These are phyloP conservation scores for Cyanidioschyzon merolae DNA, from an alignment of 23 red algal genomes.

Conservation along the genomic window DNA sequence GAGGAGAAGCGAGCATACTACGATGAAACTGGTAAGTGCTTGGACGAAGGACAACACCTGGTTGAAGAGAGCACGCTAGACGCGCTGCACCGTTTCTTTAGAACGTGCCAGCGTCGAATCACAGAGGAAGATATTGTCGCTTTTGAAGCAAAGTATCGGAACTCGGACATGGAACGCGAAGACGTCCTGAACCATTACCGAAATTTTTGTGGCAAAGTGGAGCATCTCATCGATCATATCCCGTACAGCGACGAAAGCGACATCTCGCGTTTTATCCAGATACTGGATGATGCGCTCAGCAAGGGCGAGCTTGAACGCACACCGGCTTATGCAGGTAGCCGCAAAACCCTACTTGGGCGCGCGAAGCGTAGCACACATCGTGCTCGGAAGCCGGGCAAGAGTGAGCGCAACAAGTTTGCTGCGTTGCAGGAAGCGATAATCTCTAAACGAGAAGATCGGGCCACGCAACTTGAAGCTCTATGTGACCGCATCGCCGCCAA, in stretches of 20 bases:
- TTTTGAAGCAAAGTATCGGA: conserved; percentile 42
- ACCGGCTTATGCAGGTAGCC: not conserved
- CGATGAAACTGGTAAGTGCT: conserved; percentile 29
- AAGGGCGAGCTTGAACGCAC: conserved; percentile 1
- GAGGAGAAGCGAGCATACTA: conserved; percentile 37
- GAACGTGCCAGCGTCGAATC: not conserved
- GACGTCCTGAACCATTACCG: conserved; percentile 35
- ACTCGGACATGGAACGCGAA: conserved; percentile 31
- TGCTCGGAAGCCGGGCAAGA: not conserved
- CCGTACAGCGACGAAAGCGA: conserved; percentile 47
- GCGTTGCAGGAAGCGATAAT: not conserved
- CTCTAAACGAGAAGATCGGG: not conserved
- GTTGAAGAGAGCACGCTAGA: conserved; percentile 14
- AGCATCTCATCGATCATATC: conserved; percentile 38
- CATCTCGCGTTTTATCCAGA: conserved; percentile 29
- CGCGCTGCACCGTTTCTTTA: conserved; percentile 21
- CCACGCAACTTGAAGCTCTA: not conserved
- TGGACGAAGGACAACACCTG: conserved; percentile 11
- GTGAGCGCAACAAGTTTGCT: not conserved
- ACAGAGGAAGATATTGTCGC: conserved; percentile 30
- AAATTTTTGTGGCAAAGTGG: conserved; percentile 35
- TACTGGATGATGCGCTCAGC: not conserved
- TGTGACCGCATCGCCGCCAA: not conserved
- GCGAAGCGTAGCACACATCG: not conserved
- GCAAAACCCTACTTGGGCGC: not conserved